Evolutionary conservation across 2,329 filamentous ascomycete genomes (phyloP), one percentile per base, ranked within the genome.

Genomic region (Arachnomyces sp.): DNA sequence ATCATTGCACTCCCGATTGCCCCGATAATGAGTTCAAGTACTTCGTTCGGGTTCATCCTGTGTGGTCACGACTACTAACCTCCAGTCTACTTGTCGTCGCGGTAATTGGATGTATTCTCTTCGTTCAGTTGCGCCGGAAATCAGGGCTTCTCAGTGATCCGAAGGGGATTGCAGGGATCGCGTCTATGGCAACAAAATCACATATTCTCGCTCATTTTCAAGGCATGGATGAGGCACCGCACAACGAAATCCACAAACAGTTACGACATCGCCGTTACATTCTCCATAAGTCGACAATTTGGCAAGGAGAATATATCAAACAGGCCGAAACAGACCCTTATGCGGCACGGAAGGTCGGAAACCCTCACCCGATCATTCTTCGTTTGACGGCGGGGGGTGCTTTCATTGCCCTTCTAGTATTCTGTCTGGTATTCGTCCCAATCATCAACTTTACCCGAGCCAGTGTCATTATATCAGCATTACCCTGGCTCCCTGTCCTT

Each of bases 281-380:
- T 28, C 49, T 73, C 8, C 68, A 72, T 52, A 72, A 72, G 49
- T 69, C 66, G 18, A 69, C 67, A 7, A 60, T 73, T 9, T 73
- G 69, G 69, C 69, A 73, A 43, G 69, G 69, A 38, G 68, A 71
- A 47, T 71, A 63, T 42, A 66, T 65, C 34, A 56, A 59, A 17
- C 42, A 48, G 8, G 58, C 39, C 25, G 58, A 53, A 14, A 55
- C 57, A 8, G 60, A 61, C 32, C 50, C 57, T 2, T 50, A 51
- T 14, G 55, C 63, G 9, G 51, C 54, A 3, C 53, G 53, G 8
- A 55, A 53, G 29, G 42, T 63, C 2, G 48, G 44, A 5, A 60
- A 59, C 40, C 67, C 69, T 1, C 59, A 69, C 39, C 69, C 69
- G 3, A 51, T 68, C 21, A 69, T 71, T 60, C 59, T 73, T 8